Evolutionary conservation across 1,284 basidiomycete species (phyloP), one percentile per base, ranked within the genome.

Genomic region (Phellopilus nigrolimitatus): DNA sequence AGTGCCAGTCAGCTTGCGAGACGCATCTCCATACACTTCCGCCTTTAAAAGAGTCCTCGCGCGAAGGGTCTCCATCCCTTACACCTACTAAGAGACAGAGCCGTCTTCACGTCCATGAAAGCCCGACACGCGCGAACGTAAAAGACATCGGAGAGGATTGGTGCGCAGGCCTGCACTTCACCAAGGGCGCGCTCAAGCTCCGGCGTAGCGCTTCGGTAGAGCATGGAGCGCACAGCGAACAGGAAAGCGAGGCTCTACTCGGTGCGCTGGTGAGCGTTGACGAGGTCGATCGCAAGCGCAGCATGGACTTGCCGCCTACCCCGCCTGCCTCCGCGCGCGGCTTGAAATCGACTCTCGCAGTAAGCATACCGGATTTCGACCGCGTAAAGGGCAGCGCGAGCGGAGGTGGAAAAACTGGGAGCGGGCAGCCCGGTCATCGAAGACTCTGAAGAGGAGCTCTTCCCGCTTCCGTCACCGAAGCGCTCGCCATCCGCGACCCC

Each of bases 381-480:
- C 39, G 42, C 4, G n/a, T 51, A n/a, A 43, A 48, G 27, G 36
- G 19, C 13, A n/a, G n/a, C n/a, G n/a, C n/a, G n/a, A n/a, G n/a
- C n/a, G n/a, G n/a, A n/a, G n/a, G n/a, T n/a, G n/a, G n/a, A n/a
- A n/a, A 39, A 21, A 19, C 10, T 25, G 24, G 24, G 38, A 31
- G 17, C 34, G 31, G 19, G 15, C 30, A 27, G 43, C 19, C 17
- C 21, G 36, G 17, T n/a, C n/a, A 47, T 17, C 13, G 56, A 57
- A 6, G 55, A 56, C 12, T 43, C 57, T 12, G 58, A 59, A 17
- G 52, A 56, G 24, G 50, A 56, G 34, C 46, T 59, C 17, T 59
- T 59, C 40, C 58, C 58, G 6, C 50, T 59, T 12, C 58, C 58
- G 3, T 58, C 57, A 3, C 58, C 58, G 31, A 49, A 53, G 31